These are phyloP conservation scores for Fusarium buxicola DNA, from an alignment of 2,329 filamentous ascomycete genomes.

Conservation along the genomic window DNA sequence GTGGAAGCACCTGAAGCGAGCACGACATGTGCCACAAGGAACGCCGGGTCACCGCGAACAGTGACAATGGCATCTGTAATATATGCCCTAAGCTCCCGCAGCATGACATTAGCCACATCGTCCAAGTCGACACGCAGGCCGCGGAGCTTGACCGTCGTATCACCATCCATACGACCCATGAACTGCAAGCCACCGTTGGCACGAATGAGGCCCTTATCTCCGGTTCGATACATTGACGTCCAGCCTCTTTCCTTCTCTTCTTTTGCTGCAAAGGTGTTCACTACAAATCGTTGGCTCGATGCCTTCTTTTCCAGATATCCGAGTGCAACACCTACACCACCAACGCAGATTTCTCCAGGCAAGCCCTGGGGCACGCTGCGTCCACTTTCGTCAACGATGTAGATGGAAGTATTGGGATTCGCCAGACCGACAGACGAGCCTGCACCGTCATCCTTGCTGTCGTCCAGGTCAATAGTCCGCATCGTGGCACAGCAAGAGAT, in stretches of 20 bases:
- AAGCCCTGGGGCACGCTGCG: not conserved
- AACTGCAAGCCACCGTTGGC: slow-evolving; percentile 2
- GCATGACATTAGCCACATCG: not conserved
- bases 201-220: not conserved
- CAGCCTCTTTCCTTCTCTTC: not conserved
- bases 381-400: not conserved
- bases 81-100: not conserved
- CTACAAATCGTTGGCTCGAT: not conserved
- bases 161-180: not conserved
- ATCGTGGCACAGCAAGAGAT: slow-evolving; percentile 8
- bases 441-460: fast-evolving
- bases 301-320: not conserved
- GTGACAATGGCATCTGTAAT: not conserved
- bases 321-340: not conserved
- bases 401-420: not conserved
- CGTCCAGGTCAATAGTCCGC: not conserved
- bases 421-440: not conserved
- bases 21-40: slow-evolving; percentile 3
- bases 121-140: not conserved
- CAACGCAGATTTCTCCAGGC: not conserved
- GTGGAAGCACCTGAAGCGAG: fast-evolving
- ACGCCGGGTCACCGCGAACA: not conserved
- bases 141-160: slow-evolving; percentile 3
- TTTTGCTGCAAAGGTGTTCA: not conserved
- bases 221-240: not conserved